Conservation (phyloP, 192 early-diverging fungal species). For the Backusella mclennaniae region DNA sequence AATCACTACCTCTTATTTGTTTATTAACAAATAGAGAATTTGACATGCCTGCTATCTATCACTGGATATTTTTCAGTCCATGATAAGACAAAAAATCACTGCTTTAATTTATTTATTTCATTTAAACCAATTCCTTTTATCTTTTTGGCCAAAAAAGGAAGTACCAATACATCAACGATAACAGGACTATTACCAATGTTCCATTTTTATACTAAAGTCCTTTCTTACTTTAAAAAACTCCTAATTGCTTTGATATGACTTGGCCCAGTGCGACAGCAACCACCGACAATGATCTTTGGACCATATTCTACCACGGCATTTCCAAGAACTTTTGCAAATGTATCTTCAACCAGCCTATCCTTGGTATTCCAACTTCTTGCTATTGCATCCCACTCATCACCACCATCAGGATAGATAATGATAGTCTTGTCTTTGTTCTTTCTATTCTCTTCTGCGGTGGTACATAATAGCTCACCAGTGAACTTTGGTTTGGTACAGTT, state of each 20-base stretch:
- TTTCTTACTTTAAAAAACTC: not conserved
- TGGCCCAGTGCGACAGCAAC: constrained; percentile 60
- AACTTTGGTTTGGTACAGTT: constrained; percentile 60
- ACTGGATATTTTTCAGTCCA: not conserved
- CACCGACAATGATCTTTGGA: constrained; percentile 49
- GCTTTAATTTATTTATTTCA: not conserved
- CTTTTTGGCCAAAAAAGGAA: not conserved
- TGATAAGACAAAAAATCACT: not conserved
- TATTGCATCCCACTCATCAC: constrained; percentile 42
- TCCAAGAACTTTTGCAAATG: constrained; percentile 36
- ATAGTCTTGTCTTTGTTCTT: constrained; percentile 31
- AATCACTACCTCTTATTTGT: not conserved
- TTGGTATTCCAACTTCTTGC: constrained; percentile 31
- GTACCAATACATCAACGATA: not conserved
- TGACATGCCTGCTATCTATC: not conserved
- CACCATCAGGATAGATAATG: constrained; percentile 56
- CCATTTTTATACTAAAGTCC: not conserved
- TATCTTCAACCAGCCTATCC: constrained; percentile 12
- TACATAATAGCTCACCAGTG: constrained; percentile 24
- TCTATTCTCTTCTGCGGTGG: not conserved
- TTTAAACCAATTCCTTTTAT: not conserved
- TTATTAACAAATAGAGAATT: not conserved
- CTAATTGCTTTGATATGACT: constrained; percentile 39
- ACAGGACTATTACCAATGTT: not conserved
- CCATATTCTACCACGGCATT: constrained; percentile 39